These are phyloP conservation scores for Venturia pyrina DNA, from an alignment of 2,329 filamentous ascomycete species.

Conservation along the genomic window DNA sequence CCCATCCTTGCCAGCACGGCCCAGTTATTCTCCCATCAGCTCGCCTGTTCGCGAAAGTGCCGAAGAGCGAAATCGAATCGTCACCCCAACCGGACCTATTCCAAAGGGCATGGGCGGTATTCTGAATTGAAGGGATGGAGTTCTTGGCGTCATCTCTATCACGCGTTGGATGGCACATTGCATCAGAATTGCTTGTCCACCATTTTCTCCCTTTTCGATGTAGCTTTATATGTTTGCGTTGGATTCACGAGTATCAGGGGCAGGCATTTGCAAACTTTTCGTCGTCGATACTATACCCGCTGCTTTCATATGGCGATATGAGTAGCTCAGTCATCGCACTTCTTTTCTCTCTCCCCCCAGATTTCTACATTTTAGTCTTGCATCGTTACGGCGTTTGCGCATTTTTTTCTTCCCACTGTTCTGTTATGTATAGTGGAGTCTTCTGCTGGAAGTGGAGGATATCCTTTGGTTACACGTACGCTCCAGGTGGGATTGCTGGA, in stretches of 20 bases:
- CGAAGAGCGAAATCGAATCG: conserved; percentile 7
- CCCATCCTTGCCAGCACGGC: not conserved
- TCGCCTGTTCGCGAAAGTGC: not conserved
- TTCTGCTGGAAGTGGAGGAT: not conserved
- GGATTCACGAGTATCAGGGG: not conserved
- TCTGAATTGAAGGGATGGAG: not conserved
- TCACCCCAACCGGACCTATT: not conserved
- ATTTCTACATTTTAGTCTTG: not conserved
- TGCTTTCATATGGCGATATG: not conserved
- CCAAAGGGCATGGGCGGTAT: not conserved
- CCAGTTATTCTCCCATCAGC: not conserved
- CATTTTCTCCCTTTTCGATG: not conserved
- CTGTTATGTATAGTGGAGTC: not conserved
- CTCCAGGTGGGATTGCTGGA: not conserved
- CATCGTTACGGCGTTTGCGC: not conserved
- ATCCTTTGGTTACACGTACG: not conserved
- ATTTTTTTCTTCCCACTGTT: not conserved
- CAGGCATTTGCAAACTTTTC: not conserved
- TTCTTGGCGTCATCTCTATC: not conserved
- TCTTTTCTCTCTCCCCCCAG: not conserved
- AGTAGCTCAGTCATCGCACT: not conserved
- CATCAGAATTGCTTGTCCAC: not conserved
- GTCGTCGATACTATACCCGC: not conserved
- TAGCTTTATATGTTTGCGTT: not conserved
- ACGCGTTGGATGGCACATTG: not conserved